Base-by-base conservation (phyloP, 2,329 filamentous ascomycete genomes). In the Cladophialophora carrionii region DNA sequence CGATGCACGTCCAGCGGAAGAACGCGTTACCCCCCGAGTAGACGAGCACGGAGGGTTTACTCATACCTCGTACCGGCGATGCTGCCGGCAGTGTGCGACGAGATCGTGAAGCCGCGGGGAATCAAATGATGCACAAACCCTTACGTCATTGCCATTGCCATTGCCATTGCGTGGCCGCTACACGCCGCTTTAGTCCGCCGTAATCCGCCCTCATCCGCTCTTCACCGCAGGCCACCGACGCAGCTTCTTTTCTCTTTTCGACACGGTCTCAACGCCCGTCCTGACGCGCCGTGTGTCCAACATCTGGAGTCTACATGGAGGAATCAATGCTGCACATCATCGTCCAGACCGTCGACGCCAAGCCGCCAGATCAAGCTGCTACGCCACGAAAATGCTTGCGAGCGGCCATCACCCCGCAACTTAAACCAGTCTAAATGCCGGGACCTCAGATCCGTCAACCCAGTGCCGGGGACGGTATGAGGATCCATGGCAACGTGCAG, bases 371-470 rank as follows among this genome's bases (percentile, higher is more conserved):
- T 51, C 48, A 51, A 26, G 48, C 22, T 51, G n/a, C 32, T 26
- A 29, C 24, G 22, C 37, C n/a, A 17, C 31, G 20, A 12, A n/a
- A n/a, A 22, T 20, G 57, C 43, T 26, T 7, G 26, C 34, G n/a
- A 41, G 9, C 34, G 24, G 14, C 48, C 37, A 10, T 46, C 24
- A 59, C 57, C 57, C 57, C 57, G 29, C 57, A 22, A 59, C 41
- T 59, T 51, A 26, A 43, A 26, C 57, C 22, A 6, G n/a, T 22
- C 32, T 26, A 26, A 52, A 32, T 29, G 17, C 34, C 55, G 26
- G 32, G 55, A 31, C 20, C 22, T 9, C 7, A n/a, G 5, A 26
- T 31, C 55, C 24, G 24, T 51, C 41, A 26, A 49, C 29, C 12
- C 10, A 31, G 17, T n/a, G 20, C 54, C 4, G 8, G 34, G n/a